A percentile compares a stretch with the other conserved stretches of the same genome.
phyloP scores from a whole-genome alignment of 2,329 filamentous ascomycete genomes.

The Massarina eburnea region DNA sequence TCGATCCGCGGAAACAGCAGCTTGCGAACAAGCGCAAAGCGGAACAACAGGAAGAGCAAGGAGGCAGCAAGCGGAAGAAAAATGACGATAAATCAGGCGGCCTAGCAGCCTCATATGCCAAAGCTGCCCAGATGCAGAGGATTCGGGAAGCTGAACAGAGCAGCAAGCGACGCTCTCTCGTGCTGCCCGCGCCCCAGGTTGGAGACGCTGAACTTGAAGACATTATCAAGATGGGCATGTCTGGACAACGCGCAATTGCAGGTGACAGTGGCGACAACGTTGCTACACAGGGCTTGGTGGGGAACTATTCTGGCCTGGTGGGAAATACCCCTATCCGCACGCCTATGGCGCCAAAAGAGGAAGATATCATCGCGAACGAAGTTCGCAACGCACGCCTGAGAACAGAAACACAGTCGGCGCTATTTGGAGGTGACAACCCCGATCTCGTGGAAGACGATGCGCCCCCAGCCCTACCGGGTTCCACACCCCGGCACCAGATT shows the following conservation, averaged over 20 bases:
- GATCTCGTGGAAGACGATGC: constrained; percentile 77
- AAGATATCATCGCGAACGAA: constrained; percentile 95
- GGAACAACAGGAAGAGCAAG: constrained; percentile 79
- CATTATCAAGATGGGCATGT: constrained; percentile 98
- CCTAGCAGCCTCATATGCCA: constrained; percentile 84
- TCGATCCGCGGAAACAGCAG: constrained; percentile 91
- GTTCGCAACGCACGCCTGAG: constrained; percentile 90
- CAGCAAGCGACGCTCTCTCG: constrained; percentile 84
- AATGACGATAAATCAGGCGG: constrained; percentile 75
- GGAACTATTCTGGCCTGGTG: constrained; percentile 81
- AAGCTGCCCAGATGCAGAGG: constrained; percentile 91
- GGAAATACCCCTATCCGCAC: constrained; percentile 86
- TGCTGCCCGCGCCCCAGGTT: constrained; percentile 86
- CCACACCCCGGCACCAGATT: constrained; percentile 76
- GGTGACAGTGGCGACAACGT: constrained; percentile 80
- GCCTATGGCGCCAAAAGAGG: constrained; percentile 84
- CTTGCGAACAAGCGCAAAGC: constrained; percentile 91
- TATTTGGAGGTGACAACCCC: constrained; percentile 92
- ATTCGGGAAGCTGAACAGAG: constrained; percentile 95
- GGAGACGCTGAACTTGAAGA: constrained; percentile 91
- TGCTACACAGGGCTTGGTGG: constrained; percentile 80
- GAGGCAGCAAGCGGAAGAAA: constrained; percentile 80
- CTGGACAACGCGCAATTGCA: constrained; percentile 82
- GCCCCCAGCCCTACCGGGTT: constrained; percentile 86
- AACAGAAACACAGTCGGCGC: constrained; percentile 89